phyloP scores from a whole-genome alignment of 176 grass and related monocot species.

The Cenchrus fungigraminus region DNA sequence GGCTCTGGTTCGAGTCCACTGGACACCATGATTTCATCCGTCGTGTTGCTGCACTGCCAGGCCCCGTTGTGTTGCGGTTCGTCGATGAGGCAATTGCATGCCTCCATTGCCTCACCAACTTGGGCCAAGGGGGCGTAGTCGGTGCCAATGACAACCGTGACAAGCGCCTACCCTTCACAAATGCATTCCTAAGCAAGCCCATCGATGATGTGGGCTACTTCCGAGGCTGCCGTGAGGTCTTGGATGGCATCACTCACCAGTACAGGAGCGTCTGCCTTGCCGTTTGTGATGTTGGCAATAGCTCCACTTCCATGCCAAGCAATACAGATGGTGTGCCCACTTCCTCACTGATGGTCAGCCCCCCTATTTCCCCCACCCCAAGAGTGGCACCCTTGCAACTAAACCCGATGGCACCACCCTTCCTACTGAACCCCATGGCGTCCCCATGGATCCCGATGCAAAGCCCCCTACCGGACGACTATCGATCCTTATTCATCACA shows the following conservation, averaged over 20 bases:
- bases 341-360: background rate
- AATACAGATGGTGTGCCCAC: background rate
- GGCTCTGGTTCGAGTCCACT: constrained; percentile 66
- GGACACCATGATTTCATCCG: constrained; percentile 58
- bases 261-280: constrained; percentile 58
- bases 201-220: constrained; percentile 54
- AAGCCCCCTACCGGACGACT: constrained; percentile 48
- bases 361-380: too few relatives aligned
- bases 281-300: constrained; percentile 28
- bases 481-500: constrained; percentile 70
- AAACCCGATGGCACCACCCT: constrained; percentile 49
- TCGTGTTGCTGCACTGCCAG: constrained; percentile 35
- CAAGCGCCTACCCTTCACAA: constrained; percentile 51
- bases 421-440: constrained; percentile 59
- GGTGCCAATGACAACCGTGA: background rate
- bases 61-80: constrained; percentile 52
- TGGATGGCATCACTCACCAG: constrained; percentile 27
- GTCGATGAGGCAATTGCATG: constrained; percentile 59
- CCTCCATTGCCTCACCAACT: constrained; percentile 50
- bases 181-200: constrained; percentile 45
- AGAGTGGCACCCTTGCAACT: background rate
- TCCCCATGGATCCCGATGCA: constrained; percentile 43
- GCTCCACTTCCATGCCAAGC: background rate
- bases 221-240: constrained; percentile 36
- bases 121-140: background rate